phyloP scores from a whole-genome alignment of 2,329 filamentous ascomycete genomes.

The Colletotrichum destructivum region DNA sequence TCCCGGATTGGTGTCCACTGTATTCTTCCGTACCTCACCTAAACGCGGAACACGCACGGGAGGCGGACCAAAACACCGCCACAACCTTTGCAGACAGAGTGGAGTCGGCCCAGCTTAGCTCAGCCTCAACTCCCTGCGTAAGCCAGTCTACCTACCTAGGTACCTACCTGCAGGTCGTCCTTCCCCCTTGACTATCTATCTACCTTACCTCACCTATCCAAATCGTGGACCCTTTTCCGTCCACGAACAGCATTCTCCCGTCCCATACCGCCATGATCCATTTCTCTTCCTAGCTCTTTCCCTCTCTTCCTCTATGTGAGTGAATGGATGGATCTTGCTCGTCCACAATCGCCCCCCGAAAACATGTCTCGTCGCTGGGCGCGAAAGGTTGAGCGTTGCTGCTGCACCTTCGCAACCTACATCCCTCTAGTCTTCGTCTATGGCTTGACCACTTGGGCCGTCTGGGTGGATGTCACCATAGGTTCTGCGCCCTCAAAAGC shows the following conservation, averaged over 20 bases:
- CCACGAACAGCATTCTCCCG: constrained; percentile 32
- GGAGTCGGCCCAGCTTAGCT: constrained; percentile 12
- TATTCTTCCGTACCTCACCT: not conserved
- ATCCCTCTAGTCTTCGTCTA: constrained; percentile 94
- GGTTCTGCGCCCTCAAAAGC: constrained; percentile 70
- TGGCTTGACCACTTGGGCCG: constrained; percentile 90
- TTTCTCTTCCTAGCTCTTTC: constrained; percentile 22
- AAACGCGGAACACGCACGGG: constrained; percentile 4
- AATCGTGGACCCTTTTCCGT: constrained; percentile 29
- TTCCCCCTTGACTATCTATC: constrained; percentile 29
- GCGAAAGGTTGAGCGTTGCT: constrained; percentile 83
- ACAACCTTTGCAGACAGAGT: not conserved
- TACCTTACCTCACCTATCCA: constrained; percentile 13
- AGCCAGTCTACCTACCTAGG: not conserved
- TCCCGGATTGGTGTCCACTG: not conserved
- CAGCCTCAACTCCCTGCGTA: constrained; percentile 26
- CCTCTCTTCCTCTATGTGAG: constrained; percentile 26
- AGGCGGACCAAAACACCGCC: constrained; percentile 17
- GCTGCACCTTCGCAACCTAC: constrained; percentile 84
- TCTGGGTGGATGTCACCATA: constrained; percentile 87
- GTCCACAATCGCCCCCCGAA: constrained; percentile 48
- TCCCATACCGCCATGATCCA: constrained; percentile 35
- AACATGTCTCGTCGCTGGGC: constrained; percentile 75
- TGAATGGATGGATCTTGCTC: constrained; percentile 42
- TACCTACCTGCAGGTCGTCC: constrained; percentile 6